phyloP scores from a whole-genome alignment of 169 alveolate species.

The Plasmodium vivax region DNA sequence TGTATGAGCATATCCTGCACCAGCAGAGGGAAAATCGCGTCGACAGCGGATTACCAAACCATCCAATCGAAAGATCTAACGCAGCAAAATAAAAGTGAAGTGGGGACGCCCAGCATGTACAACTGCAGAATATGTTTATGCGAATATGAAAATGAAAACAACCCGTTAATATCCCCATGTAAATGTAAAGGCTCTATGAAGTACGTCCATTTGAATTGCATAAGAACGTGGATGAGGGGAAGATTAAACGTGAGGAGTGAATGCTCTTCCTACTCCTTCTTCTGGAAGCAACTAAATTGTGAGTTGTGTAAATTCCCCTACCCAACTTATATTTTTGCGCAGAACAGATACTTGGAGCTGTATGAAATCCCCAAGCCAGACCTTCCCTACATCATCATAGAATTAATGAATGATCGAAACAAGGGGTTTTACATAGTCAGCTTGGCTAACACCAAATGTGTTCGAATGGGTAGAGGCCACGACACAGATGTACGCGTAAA shows the following conservation, averaged over 20 bases:
- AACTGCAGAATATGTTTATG: constrained; percentile 93
- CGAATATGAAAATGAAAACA: constrained; percentile 85
- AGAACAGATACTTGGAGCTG: constrained; percentile 85
- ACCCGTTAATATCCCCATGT: constrained; percentile 97
- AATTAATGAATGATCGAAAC: constrained; percentile 76
- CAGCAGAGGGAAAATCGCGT: not conserved
- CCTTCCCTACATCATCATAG: constrained; percentile 89
- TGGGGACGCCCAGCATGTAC: constrained; percentile 30
- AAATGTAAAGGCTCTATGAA: constrained; percentile 96
- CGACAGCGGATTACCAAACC: not conserved
- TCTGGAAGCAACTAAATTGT: constrained; percentile 91
- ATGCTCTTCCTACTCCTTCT: constrained; percentile 80
- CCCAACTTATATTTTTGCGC: constrained; percentile 85
- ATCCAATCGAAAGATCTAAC: not conserved
- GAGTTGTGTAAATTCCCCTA: constrained; percentile 94
- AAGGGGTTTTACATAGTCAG: constrained; percentile 88
- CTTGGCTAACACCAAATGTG: constrained; percentile 78
- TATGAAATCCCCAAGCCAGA: constrained; percentile 90
- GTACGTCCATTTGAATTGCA: constrained; percentile 94
- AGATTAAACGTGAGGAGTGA: constrained; percentile 82
- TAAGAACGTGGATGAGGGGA: constrained; percentile 93
- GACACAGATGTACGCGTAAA: constrained; percentile 92
- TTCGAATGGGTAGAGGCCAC: constrained; percentile 94
- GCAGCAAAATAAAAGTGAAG: not conserved
- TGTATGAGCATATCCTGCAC: not conserved